Evolutionary conservation across 805 yeast genomes (phyloP), one percentile per base, ranked within the genome.

Genomic region (Pichia deserticola): DNA sequence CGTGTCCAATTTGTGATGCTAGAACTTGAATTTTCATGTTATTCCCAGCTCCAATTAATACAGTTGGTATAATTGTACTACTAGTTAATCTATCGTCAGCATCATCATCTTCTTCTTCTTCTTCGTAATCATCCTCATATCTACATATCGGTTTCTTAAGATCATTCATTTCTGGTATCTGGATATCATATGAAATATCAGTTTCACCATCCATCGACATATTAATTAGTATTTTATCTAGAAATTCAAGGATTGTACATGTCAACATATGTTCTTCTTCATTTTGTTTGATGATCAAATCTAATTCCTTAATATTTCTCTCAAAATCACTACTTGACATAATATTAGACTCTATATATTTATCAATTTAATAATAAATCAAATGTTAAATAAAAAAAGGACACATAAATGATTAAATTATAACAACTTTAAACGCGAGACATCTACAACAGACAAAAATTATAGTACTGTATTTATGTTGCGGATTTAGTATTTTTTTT

Each of bases 161-260:
- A 36, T 54, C 59, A 7, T 49, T 46, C 10, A 57, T 13, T 8
- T 47, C 44, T 2, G 65, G 57, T 2, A 62, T 50, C 42, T 70
- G 75, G 9, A 76, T 56, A 49, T 75, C 79, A 52, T 73, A 75
- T 0, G 79, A 69, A 5, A 74, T 68, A 58, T 78, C 81, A 51
- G 69, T 68, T 30, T 73, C 69, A 2, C 79, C 81, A 57, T 76
- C 62, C 44, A 67, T 61, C 36, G 68, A 57, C 8, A 78, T 54
- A 36, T 70, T 67, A 35, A 78, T 48, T 11, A 78, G 60, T 27
- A 70, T 54, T 52, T 71, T 72, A 53, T 77, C 75, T 2, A 59
- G 60, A 32, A 73, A 66, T 33, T 66, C 67, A 3, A 62, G 39
- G 1, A 65, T 53, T 2, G 57, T 50, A 40, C 68, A 62, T 0